Base-by-base conservation (phyloP, 2,329 filamentous ascomycete species). In the Fusarium xyrophilum region DNA sequence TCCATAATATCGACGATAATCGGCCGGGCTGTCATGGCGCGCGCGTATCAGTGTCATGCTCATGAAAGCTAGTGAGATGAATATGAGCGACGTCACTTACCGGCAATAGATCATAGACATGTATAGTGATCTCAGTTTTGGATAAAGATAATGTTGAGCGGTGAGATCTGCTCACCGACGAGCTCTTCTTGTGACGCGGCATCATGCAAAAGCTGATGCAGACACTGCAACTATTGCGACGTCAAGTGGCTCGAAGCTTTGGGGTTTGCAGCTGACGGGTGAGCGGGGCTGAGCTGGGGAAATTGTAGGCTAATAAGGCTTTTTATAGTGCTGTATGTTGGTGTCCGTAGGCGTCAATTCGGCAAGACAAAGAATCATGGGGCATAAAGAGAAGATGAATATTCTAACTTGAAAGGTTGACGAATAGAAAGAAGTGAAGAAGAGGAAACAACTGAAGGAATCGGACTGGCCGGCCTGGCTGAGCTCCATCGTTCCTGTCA, bases 61-160 rank as follows among this genome's bases (percentile, higher is more conserved):
- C 57, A 60, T 48, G 30, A 63, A 40, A 36, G 39, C 27, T 40
- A 48, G 21, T 44, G 53, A 51, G 47, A 48, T 33, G 60, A 32
- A 36, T 30, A 52, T 32, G 42, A 39, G 47, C 12, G 28, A 48
- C 32, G 46, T 51, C 51, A 69, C 83, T 69, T 83, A 91, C 89
- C 39, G 91, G 89, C 19, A 94, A 82, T 11, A 93, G 82, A 77
- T 93, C 91, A 75, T 94, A 94, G 73, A 93, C 88, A 75, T 93
- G 89, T 75, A 94, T 93, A 48, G 86, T 81, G 65, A 94, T 85
- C 76, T 93, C 89, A 4, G 89, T 93, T 75, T 91, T 91, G 70
- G 89, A 88, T 23, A 91, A 79, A 19, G 90, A 91, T 47, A 91
- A 77, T 3, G 89, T 92, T 59, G 87, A 89, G 65, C 89, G 82